Evolutionary conservation across 2,329 filamentous ascomycete species (phyloP).

Genomic region (Hypoxylon sp.): DNA sequence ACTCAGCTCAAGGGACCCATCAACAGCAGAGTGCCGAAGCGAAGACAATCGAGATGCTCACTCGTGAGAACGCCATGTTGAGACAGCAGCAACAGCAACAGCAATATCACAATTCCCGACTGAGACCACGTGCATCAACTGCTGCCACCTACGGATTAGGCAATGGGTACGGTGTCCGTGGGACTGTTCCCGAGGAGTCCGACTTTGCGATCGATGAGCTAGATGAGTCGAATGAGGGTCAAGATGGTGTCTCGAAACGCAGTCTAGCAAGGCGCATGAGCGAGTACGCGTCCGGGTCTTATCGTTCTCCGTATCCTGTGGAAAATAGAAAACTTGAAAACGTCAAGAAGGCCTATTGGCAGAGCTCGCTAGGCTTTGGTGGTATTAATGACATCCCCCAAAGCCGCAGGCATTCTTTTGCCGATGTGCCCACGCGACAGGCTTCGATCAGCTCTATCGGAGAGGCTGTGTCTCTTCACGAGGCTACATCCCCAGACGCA

Average conservation of each 20-base stretch:
- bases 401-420: slow-evolving; percentile 86
- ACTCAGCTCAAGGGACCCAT: slow-evolving; percentile 69
- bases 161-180: slow-evolving; percentile 73
- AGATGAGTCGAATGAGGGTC: slow-evolving; percentile 72
- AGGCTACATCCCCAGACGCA: slow-evolving; percentile 62
- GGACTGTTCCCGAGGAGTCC: slow-evolving; percentile 74
- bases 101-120: slow-evolving; percentile 68
- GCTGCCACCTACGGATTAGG: slow-evolving; percentile 66
- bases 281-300: slow-evolving; percentile 65
- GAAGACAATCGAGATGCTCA: slow-evolving; percentile 74
- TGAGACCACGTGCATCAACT: slow-evolving; percentile 72
- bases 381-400: slow-evolving; percentile 75
- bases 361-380: slow-evolving; percentile 77
- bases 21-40: slow-evolving; percentile 69
- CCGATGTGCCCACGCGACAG: slow-evolving; percentile 75
- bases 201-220: slow-evolving; percentile 82
- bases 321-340: slow-evolving; percentile 76
- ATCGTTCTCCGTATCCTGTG: slow-evolving; percentile 65
- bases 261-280: slow-evolving; percentile 69
- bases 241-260: slow-evolving; percentile 63
- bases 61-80: slow-evolving; percentile 74
- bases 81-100: slow-evolving; percentile 70
- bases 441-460: slow-evolving; percentile 73
- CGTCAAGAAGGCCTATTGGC: slow-evolving; percentile 79
- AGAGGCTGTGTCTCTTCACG: slow-evolving; percentile 65